Base-by-base conservation (phyloP, 2,329 filamentous ascomycete genomes). In the Camptophora hylomeconis region DNA sequence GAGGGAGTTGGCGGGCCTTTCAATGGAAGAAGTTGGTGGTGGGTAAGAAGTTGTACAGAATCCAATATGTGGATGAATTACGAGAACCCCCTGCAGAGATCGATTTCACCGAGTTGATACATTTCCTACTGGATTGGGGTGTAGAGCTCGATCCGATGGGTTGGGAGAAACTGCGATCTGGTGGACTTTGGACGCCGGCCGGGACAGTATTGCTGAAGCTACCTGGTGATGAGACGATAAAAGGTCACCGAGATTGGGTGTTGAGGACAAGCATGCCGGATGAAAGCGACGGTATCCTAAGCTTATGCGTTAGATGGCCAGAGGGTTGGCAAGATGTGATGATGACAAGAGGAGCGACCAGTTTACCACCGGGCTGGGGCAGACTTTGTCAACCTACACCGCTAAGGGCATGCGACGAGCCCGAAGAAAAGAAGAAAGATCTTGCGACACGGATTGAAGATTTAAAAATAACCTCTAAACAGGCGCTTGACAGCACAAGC, bases 1-100 rank as follows among this genome's bases (percentile, higher is more conserved):
- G 73, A 2, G 73, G 73, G 0, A 64, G 58, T 16, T 78, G 72
- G 72, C 74, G 72, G 0, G 66, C 65, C 0, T 75, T 78, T 46
- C 67, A 77, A 49, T 78, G 73, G 72, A 66, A 65, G 41, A 64
- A 64, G n/a, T 63, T 74, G 38, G 56, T 66, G 3, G 73, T 75
- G 14, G 72, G 73, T 2, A 55, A 67, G 31, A 72, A 69, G 44
- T 67, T 67, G 9, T 73, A 75, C 51, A 60, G 73, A 18, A 59
- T 77, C 20, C 70, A 76, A 46, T 78, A 76, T 39, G 66, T 56
- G 30, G 60, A 64, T 29, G 56, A 64, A 26, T 39, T 65, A 29
- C 43, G 51, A 7, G 56, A 61, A 28, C 60, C 60, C 7, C 59
- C 63, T 35, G 60, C 61, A 1, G 61, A 64, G 32, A 53, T 64